These are phyloP conservation scores for Vitis hybrid DNA, from an alignment of 177 flowering plant species.

Conservation along the genomic window DNA sequence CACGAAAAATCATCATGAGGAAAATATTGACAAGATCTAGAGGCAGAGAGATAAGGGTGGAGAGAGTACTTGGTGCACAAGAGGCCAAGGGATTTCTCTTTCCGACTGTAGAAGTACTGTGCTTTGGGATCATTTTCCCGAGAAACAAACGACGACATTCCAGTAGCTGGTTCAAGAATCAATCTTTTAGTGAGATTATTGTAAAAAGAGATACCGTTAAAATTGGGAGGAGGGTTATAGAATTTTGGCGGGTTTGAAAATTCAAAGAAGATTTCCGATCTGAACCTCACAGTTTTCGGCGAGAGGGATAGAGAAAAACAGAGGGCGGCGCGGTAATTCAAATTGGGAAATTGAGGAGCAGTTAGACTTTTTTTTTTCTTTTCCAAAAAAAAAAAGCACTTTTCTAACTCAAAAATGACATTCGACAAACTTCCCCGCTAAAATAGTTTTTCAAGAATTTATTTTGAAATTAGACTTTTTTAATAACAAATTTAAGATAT, in stretches of 20 bases:
- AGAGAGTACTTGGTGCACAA: slow-evolving; percentile 29
- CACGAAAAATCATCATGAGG: neutral
- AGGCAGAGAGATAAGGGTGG: neutral
- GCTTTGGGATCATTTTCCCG: slow-evolving; percentile 22
- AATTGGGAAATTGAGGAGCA: slow-evolving; percentile 13
- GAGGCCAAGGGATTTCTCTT: slow-evolving; percentile 32
- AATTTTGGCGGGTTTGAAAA: neutral
- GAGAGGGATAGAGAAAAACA: neutral
- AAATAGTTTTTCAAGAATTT: too few species aligned
- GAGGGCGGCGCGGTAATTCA: slow-evolving; percentile 17
- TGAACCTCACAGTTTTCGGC: neutral
- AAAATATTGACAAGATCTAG: neutral
- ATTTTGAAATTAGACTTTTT: too few species aligned
- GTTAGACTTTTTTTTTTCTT: neutral
- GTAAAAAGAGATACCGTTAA: neutral
- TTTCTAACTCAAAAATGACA: too few species aligned
- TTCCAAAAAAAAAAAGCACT: neutral
- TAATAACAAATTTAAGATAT: too few species aligned
- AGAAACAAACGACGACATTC: slow-evolving; percentile 17
- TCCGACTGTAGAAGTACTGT: slow-evolving; percentile 24
- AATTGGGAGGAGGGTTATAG: neutral
- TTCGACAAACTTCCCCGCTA: too few species aligned
- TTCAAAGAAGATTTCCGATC: neutral
- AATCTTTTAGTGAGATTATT: neutral
- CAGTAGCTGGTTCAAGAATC: neutral